A percentile compares a stretch with the other conserved stretches of the same genome.
These are phyloP conservation scores for Corchorus olitorius DNA, from an alignment of 345 rosid genomes.

Conservation along the genomic window DNA sequence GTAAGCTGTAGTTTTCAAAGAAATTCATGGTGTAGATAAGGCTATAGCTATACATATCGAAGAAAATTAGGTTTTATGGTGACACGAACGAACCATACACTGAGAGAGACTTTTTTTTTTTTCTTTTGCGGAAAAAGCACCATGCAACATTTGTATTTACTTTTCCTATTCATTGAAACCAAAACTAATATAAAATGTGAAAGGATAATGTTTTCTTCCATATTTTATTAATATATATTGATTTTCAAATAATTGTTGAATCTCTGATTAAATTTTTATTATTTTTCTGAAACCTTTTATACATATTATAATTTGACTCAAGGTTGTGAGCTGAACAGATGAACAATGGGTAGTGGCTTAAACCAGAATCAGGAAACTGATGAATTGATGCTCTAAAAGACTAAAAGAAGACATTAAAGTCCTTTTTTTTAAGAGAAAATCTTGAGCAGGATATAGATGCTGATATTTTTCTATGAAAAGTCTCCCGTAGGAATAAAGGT, in stretches of 20 bases:
- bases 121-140: neutral
- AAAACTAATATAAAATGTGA: too few species aligned
- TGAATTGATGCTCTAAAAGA: neutral
- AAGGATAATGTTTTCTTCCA: too few species aligned
- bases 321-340: neutral
- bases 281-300: neutral
- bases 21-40: conserved; percentile 22
- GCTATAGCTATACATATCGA: neutral
- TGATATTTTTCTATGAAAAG: neutral
- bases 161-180: neutral
- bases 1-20: neutral
- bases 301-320: neutral
- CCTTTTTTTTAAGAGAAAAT: neutral
- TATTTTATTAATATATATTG: too few species aligned
- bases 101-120: neutral
- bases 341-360: neutral
- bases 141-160: neutral
- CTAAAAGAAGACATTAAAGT: conserved; percentile 10
- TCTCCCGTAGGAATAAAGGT: neutral
- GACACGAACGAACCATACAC: conserved; percentile 6
- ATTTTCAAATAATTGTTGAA: too few species aligned
- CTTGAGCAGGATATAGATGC: conserved; percentile 7
- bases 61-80: conserved; percentile 10
- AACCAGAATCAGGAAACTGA: neutral
- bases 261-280: too few species aligned